Percentiles rank a stretch among this genome's conserved stretches.
phyloP scores from a whole-genome alignment of 108 stramenopile species.

The Nannochloropsis oceanica region DNA sequence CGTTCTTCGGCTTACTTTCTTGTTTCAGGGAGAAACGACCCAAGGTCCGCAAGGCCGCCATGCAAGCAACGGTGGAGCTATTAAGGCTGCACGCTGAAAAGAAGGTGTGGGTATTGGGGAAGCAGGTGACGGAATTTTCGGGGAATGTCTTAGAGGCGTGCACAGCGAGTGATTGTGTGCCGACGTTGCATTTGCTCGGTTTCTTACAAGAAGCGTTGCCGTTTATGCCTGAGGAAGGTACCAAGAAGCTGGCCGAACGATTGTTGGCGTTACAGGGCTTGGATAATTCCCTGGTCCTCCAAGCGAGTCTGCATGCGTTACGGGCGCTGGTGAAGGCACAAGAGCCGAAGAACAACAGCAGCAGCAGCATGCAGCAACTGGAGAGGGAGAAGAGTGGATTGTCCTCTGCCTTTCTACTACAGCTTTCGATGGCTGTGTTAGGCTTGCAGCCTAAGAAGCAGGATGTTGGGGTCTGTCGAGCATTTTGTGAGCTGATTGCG shows the following conservation, averaged over 20 bases:
- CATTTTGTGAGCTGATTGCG: background rate
- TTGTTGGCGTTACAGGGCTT: background rate
- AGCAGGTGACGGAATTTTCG: background rate
- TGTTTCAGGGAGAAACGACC: conserved; percentile 19
- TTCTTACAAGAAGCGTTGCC: background rate
- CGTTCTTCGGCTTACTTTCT: conserved; percentile 3
- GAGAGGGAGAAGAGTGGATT: background rate
- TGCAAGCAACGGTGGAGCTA: conserved; percentile 9
- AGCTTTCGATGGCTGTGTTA: background rate
- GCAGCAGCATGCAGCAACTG: background rate
- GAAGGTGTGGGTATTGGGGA: background rate
- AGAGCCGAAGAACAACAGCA: background rate
- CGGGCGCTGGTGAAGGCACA: background rate
- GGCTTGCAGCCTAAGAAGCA: background rate
- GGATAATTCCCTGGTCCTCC: background rate
- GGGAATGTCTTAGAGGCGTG: background rate
- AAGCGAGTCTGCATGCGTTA: background rate
- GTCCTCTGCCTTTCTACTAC: background rate
- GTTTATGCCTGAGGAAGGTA: background rate
- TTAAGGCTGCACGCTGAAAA: conserved; percentile 7
- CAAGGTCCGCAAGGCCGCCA: conserved; percentile 19
- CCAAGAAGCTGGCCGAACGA: background rate
- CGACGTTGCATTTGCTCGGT: background rate
- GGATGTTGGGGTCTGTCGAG: background rate
- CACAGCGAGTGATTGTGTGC: background rate